phyloP scores from a whole-genome alignment of 176 grass and related monocot genomes.

The Aegilops umbellulata region DNA sequence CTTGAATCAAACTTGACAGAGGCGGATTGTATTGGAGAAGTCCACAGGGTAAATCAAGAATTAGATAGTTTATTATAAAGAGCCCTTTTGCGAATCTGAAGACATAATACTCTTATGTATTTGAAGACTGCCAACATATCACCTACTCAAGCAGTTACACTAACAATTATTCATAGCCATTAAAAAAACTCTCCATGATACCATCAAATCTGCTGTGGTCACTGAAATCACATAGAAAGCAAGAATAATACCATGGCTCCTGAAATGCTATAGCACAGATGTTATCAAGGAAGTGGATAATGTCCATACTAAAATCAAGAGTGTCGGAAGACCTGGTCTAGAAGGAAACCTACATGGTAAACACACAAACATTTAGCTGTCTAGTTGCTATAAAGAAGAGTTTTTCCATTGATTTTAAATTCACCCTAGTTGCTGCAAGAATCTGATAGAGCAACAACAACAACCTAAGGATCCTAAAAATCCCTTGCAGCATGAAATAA shows the following conservation, averaged over 20 bases:
- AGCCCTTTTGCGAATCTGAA: not conserved
- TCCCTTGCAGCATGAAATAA: not conserved
- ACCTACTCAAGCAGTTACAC: not conserved
- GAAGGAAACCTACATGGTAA: not conserved
- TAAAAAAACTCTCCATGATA: not conserved
- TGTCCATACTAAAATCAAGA: not conserved
- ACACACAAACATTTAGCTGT: not conserved
- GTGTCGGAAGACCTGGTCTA: not conserved
- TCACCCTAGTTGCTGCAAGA: not conserved
- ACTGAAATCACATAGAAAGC: conserved; percentile 2
- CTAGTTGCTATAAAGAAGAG: not conserved
- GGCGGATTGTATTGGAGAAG: not conserved
- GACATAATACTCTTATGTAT: not conserved
- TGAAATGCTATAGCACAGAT: conserved; percentile 2
- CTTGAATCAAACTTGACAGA: conserved; percentile 4
- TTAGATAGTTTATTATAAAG: not conserved
- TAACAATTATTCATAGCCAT: not conserved
- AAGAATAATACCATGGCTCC: not conserved
- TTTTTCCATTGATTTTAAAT: not conserved
- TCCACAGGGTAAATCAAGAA: not conserved
- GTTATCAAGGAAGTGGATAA: not conserved
- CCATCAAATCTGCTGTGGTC: not conserved
- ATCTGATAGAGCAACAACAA: not conserved
- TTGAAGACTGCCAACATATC: not conserved
- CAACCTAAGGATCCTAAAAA: not conserved